A percentile compares a stretch with the other conserved stretches of the same genome.
Conservation (phyloP, 2,329 filamentous ascomycete genomes). For the Raffaelea albimanens region DNA sequence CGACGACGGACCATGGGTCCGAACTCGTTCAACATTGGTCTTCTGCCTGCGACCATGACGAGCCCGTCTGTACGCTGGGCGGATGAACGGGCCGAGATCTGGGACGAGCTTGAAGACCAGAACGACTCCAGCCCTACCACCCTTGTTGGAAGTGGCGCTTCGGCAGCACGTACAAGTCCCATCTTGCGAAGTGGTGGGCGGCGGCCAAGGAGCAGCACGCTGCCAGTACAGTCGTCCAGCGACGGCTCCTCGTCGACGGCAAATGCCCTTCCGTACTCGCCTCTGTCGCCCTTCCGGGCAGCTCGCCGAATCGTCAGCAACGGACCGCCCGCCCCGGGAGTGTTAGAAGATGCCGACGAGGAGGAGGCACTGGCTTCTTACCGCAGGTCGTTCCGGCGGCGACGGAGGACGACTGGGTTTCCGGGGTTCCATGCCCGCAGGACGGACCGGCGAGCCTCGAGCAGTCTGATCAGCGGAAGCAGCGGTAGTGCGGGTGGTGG, state of each 20-base stretch:
- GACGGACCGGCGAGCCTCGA: conserved; percentile 22
- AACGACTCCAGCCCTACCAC: conserved; percentile 32
- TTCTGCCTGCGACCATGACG: neutral
- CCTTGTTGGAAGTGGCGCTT: no score
- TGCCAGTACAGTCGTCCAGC: conserved; percentile 32
- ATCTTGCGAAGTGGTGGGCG: conserved; percentile 22
- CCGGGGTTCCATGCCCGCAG: conserved; percentile 49
- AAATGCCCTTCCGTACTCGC: neutral
- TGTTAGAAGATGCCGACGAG: conserved; percentile 12
- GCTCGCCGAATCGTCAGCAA: conserved; percentile 24
- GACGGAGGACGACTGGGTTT: conserved; percentile 52
- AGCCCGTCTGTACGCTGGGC: conserved; percentile 41
- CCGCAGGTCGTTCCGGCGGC: conserved; percentile 24
- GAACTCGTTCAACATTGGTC: neutral
- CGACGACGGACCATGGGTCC: conserved; percentile 26
- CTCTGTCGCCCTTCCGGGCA: conserved; percentile 16
- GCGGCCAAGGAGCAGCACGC: conserved; percentile 38
- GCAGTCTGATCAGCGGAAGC: neutral
- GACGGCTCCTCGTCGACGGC: neutral
- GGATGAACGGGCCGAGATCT: conserved; percentile 73
- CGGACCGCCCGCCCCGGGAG: neutral
- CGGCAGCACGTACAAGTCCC: neutral
- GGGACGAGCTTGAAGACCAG: conserved; percentile 78
- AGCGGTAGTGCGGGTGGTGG: neutral
- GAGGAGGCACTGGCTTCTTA: conserved; percentile 10